Evolutionary conservation across 2,329 filamentous ascomycete genomes (phyloP), one percentile per base, ranked within the genome.

Genomic region (Knufia fluminis): DNA sequence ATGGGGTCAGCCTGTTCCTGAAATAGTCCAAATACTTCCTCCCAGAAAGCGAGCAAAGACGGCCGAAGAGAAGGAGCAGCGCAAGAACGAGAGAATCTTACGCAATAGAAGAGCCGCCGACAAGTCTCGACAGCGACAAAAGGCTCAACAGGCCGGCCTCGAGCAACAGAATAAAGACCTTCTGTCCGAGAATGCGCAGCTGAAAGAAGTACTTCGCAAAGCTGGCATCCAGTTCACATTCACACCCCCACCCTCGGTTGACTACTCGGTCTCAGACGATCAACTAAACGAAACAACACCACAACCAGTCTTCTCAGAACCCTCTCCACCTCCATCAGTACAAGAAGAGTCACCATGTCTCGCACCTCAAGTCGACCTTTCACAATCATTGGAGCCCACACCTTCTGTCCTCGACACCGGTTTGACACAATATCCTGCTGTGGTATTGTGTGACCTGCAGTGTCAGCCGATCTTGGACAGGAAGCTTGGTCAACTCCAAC

Each of bases 371-470:
- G 43, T 58, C 28, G 55, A 56, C 49, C 48, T 59, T 40, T 52
- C 54, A 46, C 48, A 52, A 24, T 52, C 51, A 46, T 32, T 51
- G 32, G 43, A 50, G 42, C 33, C 50, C 22, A 28, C 49, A 26
- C 53, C 49, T 52, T 54, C 56, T 43, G 40, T 52, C 28, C 35
- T 44, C 16, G 54, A 56, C 72, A 78, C 86, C 81, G 87, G 94
- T 79, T 74, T 80, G 92, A 92, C 90, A 96, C 92, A 96, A 96
- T 90, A 94, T 95, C 90, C 92, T 97, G 92, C 92, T 78, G 92
- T 79, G 90, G 84, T 96, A 91, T 96, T 97, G 92, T 97, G 85
- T 71, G 92, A 95, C 92, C 92, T 94, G 92, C 92, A 85, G 92
- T 98, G 92, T 97, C 92, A 81, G 83, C 91, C 86, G 85, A 79